These are phyloP conservation scores for Byssothecium circinans DNA, from an alignment of 2,329 filamentous ascomycete species.

Conservation along the genomic window DNA sequence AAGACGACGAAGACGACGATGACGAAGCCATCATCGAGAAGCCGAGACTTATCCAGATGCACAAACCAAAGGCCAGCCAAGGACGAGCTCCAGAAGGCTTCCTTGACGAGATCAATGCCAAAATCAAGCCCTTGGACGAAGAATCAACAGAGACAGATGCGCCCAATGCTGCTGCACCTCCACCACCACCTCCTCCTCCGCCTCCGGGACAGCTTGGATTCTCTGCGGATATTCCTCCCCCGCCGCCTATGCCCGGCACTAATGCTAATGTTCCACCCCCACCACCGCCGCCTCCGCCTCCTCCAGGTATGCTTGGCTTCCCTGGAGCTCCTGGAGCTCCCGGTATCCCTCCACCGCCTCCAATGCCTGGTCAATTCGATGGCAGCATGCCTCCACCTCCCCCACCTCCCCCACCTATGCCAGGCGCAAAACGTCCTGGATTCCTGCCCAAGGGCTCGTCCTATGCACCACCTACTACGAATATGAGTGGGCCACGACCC, in stretches of 20 bases:
- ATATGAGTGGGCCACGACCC: conserved; percentile 78
- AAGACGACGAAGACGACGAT: conserved; percentile 59
- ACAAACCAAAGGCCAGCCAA: conserved; percentile 67
- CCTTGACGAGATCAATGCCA: conserved; percentile 72
- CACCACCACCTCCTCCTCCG: conserved; percentile 54
- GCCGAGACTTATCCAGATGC: conserved; percentile 77
- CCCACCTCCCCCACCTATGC: conserved; percentile 60
- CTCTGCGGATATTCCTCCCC: conserved; percentile 43
- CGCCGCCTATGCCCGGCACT: conserved; percentile 52
- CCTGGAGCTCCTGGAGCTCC: conserved; percentile 45
- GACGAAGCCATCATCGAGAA: conserved; percentile 72
- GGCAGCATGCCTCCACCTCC: conserved; percentile 53
- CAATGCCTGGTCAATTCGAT: conserved; percentile 52
- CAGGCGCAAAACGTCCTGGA: conserved; percentile 63
- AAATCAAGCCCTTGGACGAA: conserved; percentile 71
- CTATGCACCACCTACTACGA: conserved; percentile 60
- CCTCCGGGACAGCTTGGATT: conserved; percentile 44
- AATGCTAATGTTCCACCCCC: conserved; percentile 48
- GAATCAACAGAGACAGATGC: conserved; percentile 55
- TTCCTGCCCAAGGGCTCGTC: conserved; percentile 69
- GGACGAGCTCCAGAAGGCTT: conserved; percentile 63
- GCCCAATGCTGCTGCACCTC: conserved; percentile 62
- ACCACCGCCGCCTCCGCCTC: conserved; percentile 40
- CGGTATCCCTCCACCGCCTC: conserved; percentile 47
- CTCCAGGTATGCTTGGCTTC: conserved; percentile 48